Conservation (phyloP, 1,139 yeast genomes). For the Debaryomyces psychrophilus region DNA sequence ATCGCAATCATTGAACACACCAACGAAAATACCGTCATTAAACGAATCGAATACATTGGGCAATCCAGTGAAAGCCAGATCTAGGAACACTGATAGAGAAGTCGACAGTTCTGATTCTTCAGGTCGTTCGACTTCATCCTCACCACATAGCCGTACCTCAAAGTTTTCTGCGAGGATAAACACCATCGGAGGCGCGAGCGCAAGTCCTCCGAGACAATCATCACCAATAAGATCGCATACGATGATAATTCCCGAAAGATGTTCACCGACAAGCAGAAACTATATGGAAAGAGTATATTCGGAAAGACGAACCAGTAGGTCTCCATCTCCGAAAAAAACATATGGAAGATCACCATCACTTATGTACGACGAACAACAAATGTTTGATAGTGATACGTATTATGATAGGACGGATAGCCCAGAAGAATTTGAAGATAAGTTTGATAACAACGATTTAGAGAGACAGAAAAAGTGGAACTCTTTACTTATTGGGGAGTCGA, state of each 20-base stretch:
- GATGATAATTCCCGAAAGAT: slow-evolving; percentile 12
- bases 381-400: not conserved
- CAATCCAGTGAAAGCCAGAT: not conserved
- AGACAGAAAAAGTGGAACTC: slow-evolving; percentile 21
- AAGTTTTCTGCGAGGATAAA: slow-evolving; percentile 2
- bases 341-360: slow-evolving; percentile 22
- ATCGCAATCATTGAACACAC: slow-evolving; percentile 19
- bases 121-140: slow-evolving; percentile 1
- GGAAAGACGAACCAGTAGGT: slow-evolving; percentile 24
- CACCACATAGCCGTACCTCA: slow-evolving; percentile 8
- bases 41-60: slow-evolving; percentile 8
- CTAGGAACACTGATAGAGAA: not conserved
- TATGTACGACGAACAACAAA: slow-evolving; percentile 10
- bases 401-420: slow-evolving; percentile 11
- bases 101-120: slow-evolving; percentile 5
- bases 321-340: slow-evolving; percentile 37
- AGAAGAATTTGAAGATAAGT: slow-evolving; percentile 16
- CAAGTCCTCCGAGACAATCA: slow-evolving; percentile 5
- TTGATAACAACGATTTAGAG: slow-evolving; percentile 15
- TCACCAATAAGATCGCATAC: slow-evolving; percentile 15
- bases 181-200: not conserved
- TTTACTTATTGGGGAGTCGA: slow-evolving; percentile 18
- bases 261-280: slow-evolving; percentile 8
- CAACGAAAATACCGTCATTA: slow-evolving; percentile 24
- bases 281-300: slow-evolving; percentile 11